phyloP scores from a whole-genome alignment of 2,329 filamentous ascomycete genomes.

The Orbilia oligospora region DNA sequence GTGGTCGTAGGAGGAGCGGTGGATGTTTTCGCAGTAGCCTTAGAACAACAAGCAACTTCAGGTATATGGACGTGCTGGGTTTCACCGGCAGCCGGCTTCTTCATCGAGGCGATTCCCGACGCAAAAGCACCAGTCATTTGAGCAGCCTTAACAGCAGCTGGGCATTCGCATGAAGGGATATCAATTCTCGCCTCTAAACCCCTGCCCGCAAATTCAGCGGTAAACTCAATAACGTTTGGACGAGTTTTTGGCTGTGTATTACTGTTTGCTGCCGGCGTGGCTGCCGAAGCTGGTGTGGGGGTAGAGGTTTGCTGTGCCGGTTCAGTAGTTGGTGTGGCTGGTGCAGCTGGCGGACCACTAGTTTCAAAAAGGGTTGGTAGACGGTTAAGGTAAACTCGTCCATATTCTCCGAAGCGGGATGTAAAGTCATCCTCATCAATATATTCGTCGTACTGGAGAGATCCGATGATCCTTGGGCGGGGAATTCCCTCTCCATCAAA shows the following conservation, averaged over 20 bases:
- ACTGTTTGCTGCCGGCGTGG: neutral
- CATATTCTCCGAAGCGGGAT: constrained; percentile 22
- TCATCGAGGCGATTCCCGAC: neutral
- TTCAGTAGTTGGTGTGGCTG: neutral
- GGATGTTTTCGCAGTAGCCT: neutral
- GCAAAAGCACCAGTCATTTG: constrained; percentile 8
- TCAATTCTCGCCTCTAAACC: constrained; percentile 17
- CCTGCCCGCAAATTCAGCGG: constrained; percentile 28
- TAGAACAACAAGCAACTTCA: constrained; percentile 7
- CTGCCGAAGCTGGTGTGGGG: neutral
- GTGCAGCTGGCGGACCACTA: neutral
- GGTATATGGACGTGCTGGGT: constrained; percentile 17
- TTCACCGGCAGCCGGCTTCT: neutral
- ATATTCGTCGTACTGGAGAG: constrained; percentile 15
- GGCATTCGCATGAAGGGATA: neutral
- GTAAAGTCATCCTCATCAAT: constrained; percentile 31
- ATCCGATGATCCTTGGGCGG: constrained; percentile 9
- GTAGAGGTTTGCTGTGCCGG: neutral
- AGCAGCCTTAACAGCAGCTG: neutral
- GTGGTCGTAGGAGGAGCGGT: neutral
- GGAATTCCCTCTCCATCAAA: constrained; percentile 36
- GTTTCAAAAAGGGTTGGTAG: constrained; percentile 36
- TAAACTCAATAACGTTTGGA: constrained; percentile 18
- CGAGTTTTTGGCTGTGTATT: neutral
- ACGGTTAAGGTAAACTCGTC: constrained; percentile 19